Percentiles rank a stretch among this genome's conserved stretches.
Conservation (phyloP, 306 rosid genomes). For the Ammopiptanthus mongolicus region DNA sequence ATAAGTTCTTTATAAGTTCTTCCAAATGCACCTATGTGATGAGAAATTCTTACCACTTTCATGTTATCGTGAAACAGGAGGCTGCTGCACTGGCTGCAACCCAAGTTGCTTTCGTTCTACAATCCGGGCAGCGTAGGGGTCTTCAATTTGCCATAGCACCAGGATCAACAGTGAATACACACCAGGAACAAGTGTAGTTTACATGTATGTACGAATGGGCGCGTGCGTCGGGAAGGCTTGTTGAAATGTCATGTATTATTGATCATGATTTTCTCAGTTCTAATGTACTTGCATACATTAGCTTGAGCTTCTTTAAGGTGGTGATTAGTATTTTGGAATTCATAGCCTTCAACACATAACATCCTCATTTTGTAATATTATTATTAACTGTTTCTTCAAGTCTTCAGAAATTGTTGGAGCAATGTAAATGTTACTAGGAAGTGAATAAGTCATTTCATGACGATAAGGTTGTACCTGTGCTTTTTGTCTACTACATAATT, state of each 20-base stretch:
- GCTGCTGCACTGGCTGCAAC: constrained; percentile 88
- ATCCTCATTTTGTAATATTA: background rate
- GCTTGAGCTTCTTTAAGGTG: constrained; percentile 4
- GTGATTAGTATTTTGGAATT: background rate
- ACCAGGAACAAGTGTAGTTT: constrained; percentile 47
- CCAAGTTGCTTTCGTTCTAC: constrained; percentile 83
- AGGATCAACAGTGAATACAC: constrained; percentile 40
- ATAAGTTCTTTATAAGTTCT: no score
- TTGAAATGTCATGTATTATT: constrained; percentile 10
- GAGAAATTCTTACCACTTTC: background rate
- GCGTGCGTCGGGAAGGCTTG: constrained; percentile 14
- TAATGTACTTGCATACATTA: background rate
- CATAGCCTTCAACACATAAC: background rate
- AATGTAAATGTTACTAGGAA: background rate
- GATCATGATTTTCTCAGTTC: constrained; percentile 15
- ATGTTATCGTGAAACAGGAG: constrained; percentile 46
- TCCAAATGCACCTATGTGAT: no score
- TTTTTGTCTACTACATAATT: background rate
- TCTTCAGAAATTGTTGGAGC: background rate
- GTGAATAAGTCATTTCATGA: background rate
- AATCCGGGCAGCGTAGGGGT: constrained; percentile 71
- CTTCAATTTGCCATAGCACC: constrained; percentile 67
- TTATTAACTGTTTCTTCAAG: background rate
- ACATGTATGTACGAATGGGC: background rate
- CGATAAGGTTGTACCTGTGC: background rate